These are phyloP conservation scores for Ustilago loliicola DNA, from an alignment of 1,284 basidiomycete genomes.

Conservation along the genomic window DNA sequence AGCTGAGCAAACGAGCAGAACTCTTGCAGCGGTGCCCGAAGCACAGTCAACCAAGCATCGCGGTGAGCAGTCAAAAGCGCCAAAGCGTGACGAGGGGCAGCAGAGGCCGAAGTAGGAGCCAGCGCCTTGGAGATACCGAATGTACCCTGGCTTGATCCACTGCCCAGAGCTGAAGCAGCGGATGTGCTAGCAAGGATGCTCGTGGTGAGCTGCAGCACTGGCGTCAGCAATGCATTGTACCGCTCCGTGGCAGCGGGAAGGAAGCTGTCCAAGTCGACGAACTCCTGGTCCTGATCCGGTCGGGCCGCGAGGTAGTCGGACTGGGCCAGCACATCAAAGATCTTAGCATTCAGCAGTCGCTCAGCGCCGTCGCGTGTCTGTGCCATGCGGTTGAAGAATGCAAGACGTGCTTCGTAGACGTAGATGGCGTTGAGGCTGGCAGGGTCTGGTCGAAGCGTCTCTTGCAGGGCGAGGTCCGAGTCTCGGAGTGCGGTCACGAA, in stretches of 20 bases:
- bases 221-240: slow-evolving; percentile 88
- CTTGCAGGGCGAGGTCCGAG: slow-evolving; percentile 82
- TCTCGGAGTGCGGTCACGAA: slow-evolving; percentile 88
- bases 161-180: slow-evolving; percentile 68
- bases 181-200: slow-evolving; percentile 70
- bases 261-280: slow-evolving; percentile 86
- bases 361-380: slow-evolving; percentile 86
- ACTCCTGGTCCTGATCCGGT: slow-evolving; percentile 83
- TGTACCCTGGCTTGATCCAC: slow-evolving; percentile 73
- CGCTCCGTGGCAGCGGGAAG: slow-evolving; percentile 87
- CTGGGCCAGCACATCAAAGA: slow-evolving; percentile 83
- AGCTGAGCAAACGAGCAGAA: slow-evolving; percentile 77
- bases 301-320: slow-evolving; percentile 88
- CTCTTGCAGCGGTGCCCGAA: slow-evolving; percentile 79
- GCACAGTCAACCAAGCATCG: slow-evolving; percentile 82
- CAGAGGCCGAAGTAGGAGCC: slow-evolving; percentile 41
- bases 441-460: slow-evolving; percentile 87
- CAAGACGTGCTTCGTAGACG: slow-evolving; percentile 94
- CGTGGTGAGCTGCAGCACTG: slow-evolving; percentile 83
- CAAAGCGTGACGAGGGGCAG: slow-evolving; percentile 75
- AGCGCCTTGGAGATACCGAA: slow-evolving; percentile 37
- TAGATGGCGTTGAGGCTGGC: slow-evolving; percentile 93
- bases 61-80: slow-evolving; percentile 83
- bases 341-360: slow-evolving; percentile 82
- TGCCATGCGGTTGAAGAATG: slow-evolving; percentile 85